Evolutionary conservation across 257 asterid genomes (phyloP).

Genomic region (Fraxinus quadrangulata): DNA sequence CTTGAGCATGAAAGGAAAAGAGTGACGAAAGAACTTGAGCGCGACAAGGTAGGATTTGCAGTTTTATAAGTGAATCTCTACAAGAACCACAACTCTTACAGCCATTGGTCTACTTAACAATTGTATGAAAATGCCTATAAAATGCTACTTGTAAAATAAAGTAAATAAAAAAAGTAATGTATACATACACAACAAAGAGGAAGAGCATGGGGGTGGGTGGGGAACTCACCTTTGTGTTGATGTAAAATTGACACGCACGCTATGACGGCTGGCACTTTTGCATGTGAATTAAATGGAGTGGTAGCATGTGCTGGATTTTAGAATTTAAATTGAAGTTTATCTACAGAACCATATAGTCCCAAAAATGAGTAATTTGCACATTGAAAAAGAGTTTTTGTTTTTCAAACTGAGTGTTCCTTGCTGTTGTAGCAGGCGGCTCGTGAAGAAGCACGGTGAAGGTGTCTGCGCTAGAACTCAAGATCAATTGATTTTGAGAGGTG

Average conservation of each 20-base stretch:
- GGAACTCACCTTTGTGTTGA: too few relatives aligned
- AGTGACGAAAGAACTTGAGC: conserved; percentile 79
- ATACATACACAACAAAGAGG: background rate
- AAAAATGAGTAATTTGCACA: conserved; percentile 7
- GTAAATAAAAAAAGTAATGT: background rate
- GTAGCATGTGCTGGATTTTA: background rate
- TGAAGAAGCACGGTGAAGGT: conserved; percentile 99
- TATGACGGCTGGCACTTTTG: too few relatives aligned
- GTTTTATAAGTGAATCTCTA: too few relatives aligned
- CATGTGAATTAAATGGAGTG: too few relatives aligned
- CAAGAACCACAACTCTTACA: too few relatives aligned
- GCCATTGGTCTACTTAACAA: too few relatives aligned
- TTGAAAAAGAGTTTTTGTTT: conserved; percentile 15
- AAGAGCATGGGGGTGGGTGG: background rate
- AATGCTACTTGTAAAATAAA: background rate
- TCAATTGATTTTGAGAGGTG: too few relatives aligned
- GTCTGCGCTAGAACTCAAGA: conserved; percentile 96
- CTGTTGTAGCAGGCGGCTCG: conserved; percentile 98
- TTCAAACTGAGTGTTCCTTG: conserved; percentile 46
- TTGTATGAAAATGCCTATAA: too few relatives aligned
- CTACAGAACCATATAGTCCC: conserved; percentile 4
- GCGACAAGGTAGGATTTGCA: conserved; percentile 58
- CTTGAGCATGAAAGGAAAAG: conserved; percentile 70
- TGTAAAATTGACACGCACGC: too few relatives aligned
- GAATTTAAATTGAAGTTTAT: background rate